A percentile compares a stretch with the other conserved stretches of the same genome.
Conservation (phyloP, 371 early-diverging fungal genomes). For the Smittium mucronatum region DNA sequence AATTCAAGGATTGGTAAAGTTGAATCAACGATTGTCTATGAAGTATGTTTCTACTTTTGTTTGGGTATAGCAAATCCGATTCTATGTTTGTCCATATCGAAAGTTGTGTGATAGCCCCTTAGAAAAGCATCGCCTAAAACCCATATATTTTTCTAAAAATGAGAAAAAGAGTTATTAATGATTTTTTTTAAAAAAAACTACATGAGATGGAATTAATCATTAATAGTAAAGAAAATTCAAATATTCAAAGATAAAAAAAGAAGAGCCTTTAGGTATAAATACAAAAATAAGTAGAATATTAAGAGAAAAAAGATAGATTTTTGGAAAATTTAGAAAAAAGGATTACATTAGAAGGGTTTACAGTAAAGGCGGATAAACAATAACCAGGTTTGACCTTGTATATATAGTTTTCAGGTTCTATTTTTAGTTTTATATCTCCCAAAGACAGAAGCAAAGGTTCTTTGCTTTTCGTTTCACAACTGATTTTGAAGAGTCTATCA, state of each 20-base stretch:
- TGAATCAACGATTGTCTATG: no score
- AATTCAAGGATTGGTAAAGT: no score
- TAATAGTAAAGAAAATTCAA: no score
- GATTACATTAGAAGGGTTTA: slow-evolving; percentile 18
- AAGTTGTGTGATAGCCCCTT: slow-evolving; percentile 29
- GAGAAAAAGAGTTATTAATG: not conserved
- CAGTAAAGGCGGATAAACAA: slow-evolving; percentile 29
- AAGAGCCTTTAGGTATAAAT: no score
- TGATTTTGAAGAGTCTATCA: slow-evolving; percentile 25
- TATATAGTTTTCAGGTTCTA: slow-evolving; percentile 35
- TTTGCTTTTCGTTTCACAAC: slow-evolving; percentile 20
- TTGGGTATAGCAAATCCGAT: slow-evolving; percentile 23
- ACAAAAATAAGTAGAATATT: not conserved
- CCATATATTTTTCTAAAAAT: slow-evolving; percentile 24
- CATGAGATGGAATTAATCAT: no score
- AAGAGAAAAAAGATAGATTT: not conserved
- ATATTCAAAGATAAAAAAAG: no score
- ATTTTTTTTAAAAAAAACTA: not conserved
- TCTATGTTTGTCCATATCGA: slow-evolving; percentile 24
- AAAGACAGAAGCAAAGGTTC: slow-evolving; percentile 22
- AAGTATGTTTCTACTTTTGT: no score
- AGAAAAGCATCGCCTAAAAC: slow-evolving; percentile 31
- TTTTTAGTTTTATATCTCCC: slow-evolving; percentile 22
- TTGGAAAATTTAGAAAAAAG: no score
- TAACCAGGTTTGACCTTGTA: slow-evolving; percentile 29